phyloP scores from a whole-genome alignment of 2,329 filamentous ascomycete genomes.

The Sporothrix brasiliensis region DNA sequence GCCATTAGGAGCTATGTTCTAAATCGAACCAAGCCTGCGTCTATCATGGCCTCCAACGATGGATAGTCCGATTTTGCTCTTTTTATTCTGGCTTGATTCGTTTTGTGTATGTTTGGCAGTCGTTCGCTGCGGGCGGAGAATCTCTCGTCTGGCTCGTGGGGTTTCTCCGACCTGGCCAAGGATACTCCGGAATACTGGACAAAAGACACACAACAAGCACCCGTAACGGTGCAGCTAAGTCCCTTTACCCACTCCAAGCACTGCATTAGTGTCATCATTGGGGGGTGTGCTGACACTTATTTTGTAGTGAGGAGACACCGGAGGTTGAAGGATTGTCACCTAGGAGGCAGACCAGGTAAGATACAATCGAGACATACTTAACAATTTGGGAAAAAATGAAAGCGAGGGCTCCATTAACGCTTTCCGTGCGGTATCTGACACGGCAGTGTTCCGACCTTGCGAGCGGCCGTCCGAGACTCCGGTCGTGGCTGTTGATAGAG shows the following conservation, averaged over 20 bases:
- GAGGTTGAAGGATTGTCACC: not conserved
- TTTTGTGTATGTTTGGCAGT: not conserved
- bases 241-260: not conserved
- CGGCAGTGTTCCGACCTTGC: not conserved
- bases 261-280: constrained; percentile 23
- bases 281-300: constrained; percentile 26
- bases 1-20: too few species aligned
- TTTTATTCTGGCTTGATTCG: not conserved
- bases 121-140: not conserved
- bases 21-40: not conserved
- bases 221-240: constrained; percentile 3
- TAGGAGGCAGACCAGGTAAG: too few species aligned
- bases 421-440: too few species aligned
- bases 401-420: too few species aligned
- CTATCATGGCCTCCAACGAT: not conserved
- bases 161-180: constrained; percentile 18
- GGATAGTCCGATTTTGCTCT: not conserved
- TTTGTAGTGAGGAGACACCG: not conserved
- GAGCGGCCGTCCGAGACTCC: constrained; percentile 9
- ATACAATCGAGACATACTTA: too few species aligned
- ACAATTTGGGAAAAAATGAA: not conserved
- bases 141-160: not conserved
- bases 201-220: not conserved
- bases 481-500: not conserved
- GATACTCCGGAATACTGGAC: constrained; percentile 16